Evolutionary conservation across 768 basidiomycete genomes (phyloP), one percentile per base, ranked within the genome.

Genomic region (Phanerochaete carnosa): DNA sequence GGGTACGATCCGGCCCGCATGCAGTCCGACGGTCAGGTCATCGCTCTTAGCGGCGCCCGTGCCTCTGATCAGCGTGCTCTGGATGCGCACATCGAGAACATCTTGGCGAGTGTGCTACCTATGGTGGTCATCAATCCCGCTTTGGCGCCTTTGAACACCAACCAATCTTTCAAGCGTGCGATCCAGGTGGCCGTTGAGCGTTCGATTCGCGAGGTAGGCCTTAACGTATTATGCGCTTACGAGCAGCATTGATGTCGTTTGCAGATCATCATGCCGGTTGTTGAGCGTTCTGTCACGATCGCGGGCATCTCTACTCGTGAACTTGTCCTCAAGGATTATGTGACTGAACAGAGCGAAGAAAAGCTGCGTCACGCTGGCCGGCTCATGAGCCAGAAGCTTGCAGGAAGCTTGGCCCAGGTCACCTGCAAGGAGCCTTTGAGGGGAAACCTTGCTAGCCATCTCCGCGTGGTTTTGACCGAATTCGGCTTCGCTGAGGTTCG

Each of bases 381-480:
- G 72, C 73, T 94, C 35, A 98, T 98, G 95, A 95, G 95, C 1
- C 94, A 94, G 74, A 96, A 94, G 72, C 84, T 99, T 55, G 97
- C 97, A 16, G 95, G 96, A 43, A 95, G 92, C 66, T 83, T 99
- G 51, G 97, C 97, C 26, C 77, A 98, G 57, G 97, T 99, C 16
- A 98, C 97, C 19, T 98, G 96, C 81, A 98, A 98, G 72, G 97
- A 99, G 68, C 95, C 96, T 1, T 75, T 99, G 60, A 89, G 94
- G 69, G 91, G 89, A 71, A 95, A 97, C 73, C 86, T 98, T 68
- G 87, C 89, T 19, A 88, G 84, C 56, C 94, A 96, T 69, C 80
- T 98, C 32, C 88, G 95, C n/a, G 85, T 87, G 47, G 84, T 88
- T 65, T 74, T 99, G 57, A 78, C 79, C 28, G 94, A 96, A 47